These are phyloP conservation scores for Amphicarpaea edgeworthii DNA, from an alignment of 306 rosid species.

Conservation along the genomic window DNA sequence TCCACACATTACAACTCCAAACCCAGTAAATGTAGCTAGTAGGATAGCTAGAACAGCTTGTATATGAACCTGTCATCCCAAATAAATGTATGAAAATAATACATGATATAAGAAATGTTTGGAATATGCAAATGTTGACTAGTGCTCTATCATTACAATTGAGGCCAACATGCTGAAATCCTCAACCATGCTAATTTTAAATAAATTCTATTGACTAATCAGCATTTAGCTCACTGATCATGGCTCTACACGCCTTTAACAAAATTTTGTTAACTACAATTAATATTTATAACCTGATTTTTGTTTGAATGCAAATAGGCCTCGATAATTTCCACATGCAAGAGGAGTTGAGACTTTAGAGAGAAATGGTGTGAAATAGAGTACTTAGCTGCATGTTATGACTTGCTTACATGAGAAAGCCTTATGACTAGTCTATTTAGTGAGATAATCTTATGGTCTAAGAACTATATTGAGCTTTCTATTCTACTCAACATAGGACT, in stretches of 20 bases:
- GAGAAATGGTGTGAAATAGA: conserved; percentile 1
- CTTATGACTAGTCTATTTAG: not conserved
- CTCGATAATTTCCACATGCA: not conserved
- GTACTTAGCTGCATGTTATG: not conserved
- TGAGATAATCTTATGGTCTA: not conserved
- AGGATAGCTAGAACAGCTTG: conserved; percentile 74
- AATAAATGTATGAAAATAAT: conserved; percentile 19
- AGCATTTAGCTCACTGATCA: conserved; percentile 17
- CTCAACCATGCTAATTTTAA: conserved; percentile 3
- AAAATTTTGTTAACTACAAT: not conserved
- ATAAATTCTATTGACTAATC: not conserved
- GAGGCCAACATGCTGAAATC: conserved; percentile 14
- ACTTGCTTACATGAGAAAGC: not conserved
- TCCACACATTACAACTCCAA: conserved; percentile 74
- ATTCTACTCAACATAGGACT: not conserved
- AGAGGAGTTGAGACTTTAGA: not conserved
- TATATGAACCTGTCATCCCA: conserved; percentile 63
- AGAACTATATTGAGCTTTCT: not conserved
- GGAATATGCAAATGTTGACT: not conserved
- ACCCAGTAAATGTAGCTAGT: conserved; percentile 77
- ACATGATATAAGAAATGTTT: conserved; percentile 2
- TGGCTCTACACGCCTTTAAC: conserved; percentile 2
- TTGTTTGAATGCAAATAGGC: conserved; percentile 27
- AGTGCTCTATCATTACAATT: not conserved
- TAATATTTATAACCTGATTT: not conserved